phyloP scores from a whole-genome alignment of 2,329 filamentous ascomycete genomes.

The Botrytis squamosa region DNA sequence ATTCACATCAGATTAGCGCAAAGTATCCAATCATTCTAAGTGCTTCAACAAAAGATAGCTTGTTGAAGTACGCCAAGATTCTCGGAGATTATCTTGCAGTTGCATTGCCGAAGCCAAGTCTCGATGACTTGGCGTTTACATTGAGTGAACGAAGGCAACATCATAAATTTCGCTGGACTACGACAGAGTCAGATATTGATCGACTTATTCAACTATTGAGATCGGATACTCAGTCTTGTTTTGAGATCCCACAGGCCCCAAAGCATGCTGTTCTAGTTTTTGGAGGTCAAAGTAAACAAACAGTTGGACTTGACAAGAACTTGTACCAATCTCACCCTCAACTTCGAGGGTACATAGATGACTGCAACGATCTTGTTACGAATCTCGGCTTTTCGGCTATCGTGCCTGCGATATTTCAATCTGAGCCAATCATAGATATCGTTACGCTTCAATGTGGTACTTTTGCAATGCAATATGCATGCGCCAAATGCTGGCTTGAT shows the following conservation, averaged over 20 bases:
- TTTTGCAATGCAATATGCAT: slow-evolving; percentile 30
- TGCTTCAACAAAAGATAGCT: not conserved
- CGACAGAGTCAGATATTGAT: not conserved
- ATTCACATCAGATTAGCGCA: not conserved
- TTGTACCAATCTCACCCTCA: slow-evolving; percentile 10
- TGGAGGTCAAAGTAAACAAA: slow-evolving; percentile 22
- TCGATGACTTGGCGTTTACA: not conserved
- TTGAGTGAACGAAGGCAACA: slow-evolving; percentile 1
- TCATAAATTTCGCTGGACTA: not conserved
- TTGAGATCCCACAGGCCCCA: not conserved
- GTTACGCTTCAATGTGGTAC: slow-evolving; percentile 24
- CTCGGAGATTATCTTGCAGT: not conserved
- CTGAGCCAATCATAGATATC: slow-evolving; percentile 18
- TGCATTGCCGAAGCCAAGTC: not conserved
- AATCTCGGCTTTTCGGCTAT: slow-evolving; percentile 21
- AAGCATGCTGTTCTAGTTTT: slow-evolving; percentile 42
- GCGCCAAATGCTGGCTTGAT: slow-evolving; percentile 28
- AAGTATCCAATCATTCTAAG: slow-evolving; percentile 4
- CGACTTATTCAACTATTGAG: not conserved
- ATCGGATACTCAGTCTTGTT: not conserved
- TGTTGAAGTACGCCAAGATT: not conserved
- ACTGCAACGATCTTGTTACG: slow-evolving; percentile 21
- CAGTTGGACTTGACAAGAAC: slow-evolving; percentile 21
- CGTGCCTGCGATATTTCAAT: slow-evolving; percentile 26
- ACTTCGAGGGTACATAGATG: slow-evolving; percentile 25